Conservation (phyloP, 148 eudicot genomes). For the Camellia lanceoleosa region DNA sequence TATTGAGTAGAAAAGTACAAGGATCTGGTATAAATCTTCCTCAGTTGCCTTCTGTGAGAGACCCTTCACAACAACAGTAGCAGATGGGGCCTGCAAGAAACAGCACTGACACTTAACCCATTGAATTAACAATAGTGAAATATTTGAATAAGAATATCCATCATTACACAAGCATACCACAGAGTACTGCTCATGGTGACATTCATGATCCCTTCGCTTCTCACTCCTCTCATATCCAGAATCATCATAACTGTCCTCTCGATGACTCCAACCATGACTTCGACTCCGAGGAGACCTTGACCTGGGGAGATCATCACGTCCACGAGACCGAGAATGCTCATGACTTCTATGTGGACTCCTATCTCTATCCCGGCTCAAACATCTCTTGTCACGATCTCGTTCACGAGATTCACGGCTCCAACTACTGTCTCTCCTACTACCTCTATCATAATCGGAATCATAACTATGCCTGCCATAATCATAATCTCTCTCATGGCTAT, state of each 20-base stretch:
- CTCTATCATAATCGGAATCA: slow-evolving; percentile 87
- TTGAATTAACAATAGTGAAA: slow-evolving; percentile 5
- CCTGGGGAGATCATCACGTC: slow-evolving; percentile 63
- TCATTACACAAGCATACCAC: slow-evolving; percentile 37
- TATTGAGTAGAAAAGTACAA: slow-evolving; percentile 41
- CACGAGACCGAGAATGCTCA: slow-evolving; percentile 74
- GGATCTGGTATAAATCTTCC: slow-evolving; percentile 88
- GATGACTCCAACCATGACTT: slow-evolving; percentile 74
- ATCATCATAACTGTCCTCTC: slow-evolving; percentile 80
- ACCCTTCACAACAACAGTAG: slow-evolving; percentile 94
- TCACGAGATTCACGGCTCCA: slow-evolving; percentile 87
- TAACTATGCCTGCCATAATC: slow-evolving; percentile 77
- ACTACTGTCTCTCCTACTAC: slow-evolving; percentile 69
- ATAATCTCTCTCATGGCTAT: slow-evolving; percentile 83
- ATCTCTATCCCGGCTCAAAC: slow-evolving; percentile 42
- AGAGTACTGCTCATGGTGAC: slow-evolving; percentile 55
- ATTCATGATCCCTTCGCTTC: slow-evolving; percentile 81
- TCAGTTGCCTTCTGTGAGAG: slow-evolving; percentile 93
- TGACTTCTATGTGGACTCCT: slow-evolving; percentile 66
- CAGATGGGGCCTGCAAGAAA: slow-evolving; percentile 70
- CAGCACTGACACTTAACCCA: not conserved
- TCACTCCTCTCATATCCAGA: slow-evolving; percentile 62
- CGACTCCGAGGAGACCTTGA: slow-evolving; percentile 85
- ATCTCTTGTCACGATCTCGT: slow-evolving; percentile 55
- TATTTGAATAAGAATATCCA: not conserved